Conservation (phyloP, 495 filamentous ascomycete species). For the Penicillium herquei region DNA sequence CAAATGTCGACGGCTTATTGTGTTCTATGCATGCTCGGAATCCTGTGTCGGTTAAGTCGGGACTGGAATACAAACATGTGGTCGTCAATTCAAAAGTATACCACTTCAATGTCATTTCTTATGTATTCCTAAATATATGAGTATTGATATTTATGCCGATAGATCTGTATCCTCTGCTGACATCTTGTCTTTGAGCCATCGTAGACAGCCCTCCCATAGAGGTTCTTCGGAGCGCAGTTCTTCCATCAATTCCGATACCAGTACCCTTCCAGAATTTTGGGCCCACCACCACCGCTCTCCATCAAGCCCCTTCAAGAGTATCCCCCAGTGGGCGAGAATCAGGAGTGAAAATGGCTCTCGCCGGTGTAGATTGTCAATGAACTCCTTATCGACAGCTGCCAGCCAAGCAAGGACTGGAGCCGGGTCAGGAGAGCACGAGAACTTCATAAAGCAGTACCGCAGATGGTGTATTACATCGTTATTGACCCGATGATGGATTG, state of each 20-base stretch:
- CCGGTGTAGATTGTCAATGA: constrained; percentile 28
- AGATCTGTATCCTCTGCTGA: too few species aligned
- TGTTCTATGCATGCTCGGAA: too few species aligned
- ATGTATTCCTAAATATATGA: too few species aligned
- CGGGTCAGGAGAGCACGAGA: constrained; percentile 19
- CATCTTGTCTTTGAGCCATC: too few species aligned
- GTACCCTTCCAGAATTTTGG: constrained; percentile 27
- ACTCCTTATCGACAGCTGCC: constrained; percentile 35
- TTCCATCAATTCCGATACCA: constrained; percentile 12
- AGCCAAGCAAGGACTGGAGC: constrained; percentile 38
- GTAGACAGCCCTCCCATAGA: too few species aligned
- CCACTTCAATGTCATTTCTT: too few species aligned
- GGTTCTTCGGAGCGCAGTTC: neutral
- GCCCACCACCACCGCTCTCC: constrained; percentile 41
- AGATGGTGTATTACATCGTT: constrained; percentile 30
- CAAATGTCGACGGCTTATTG: too few species aligned
- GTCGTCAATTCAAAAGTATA: too few species aligned
- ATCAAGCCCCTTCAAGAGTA: constrained; percentile 29
- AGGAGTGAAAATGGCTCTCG: constrained; percentile 33
- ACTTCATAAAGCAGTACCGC: constrained; percentile 28
- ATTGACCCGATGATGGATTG: constrained; percentile 30
- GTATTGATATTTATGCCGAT: too few species aligned
- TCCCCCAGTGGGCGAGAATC: constrained; percentile 41
- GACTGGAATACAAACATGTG: too few species aligned
- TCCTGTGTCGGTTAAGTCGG: too few species aligned